Evolutionary conservation across 106 monocot species (phyloP).

Genomic region (Dioscorea alata): DNA sequence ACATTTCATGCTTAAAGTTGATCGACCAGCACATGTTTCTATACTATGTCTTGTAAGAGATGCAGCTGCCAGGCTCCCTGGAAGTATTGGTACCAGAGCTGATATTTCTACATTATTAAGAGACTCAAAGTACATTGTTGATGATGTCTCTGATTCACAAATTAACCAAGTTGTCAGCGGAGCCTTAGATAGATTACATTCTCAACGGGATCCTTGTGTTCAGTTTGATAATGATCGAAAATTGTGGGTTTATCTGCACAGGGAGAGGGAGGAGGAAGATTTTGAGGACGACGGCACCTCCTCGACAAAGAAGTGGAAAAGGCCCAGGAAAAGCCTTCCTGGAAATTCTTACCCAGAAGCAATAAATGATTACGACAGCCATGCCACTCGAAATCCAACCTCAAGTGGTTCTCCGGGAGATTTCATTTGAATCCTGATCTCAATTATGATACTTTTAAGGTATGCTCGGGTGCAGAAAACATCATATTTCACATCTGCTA

Average conservation of each 20-base stretch:
- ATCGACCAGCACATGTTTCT: conserved; percentile 92
- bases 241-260: conserved; percentile 91
- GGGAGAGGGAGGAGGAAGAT: conserved; percentile 93
- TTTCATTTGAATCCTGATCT: conserved; percentile 41
- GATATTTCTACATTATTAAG: conserved; percentile 89
- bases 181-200: conserved; percentile 92
- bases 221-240: conserved; percentile 82
- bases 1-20: conserved; percentile 87
- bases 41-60: conserved; percentile 93
- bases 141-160: conserved; percentile 71
- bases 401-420: conserved; percentile 18
- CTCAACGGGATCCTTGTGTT: conserved; percentile 95
- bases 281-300: conserved; percentile 99
- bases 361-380: conserved; percentile 24
- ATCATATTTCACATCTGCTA: too few species aligned
- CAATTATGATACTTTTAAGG: not conserved
- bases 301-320: conserved; percentile 97
- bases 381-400: conserved; percentile 21
- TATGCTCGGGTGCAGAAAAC: too few species aligned
- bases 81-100: conserved; percentile 91
- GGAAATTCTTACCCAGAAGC: conserved; percentile 33
- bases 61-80: conserved; percentile 88
- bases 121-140: conserved; percentile 88
- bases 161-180: conserved; percentile 95
- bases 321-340: conserved; percentile 60